phyloP scores from a whole-genome alignment of 768 basidiomycete species.

The Nidula microcarpa region DNA sequence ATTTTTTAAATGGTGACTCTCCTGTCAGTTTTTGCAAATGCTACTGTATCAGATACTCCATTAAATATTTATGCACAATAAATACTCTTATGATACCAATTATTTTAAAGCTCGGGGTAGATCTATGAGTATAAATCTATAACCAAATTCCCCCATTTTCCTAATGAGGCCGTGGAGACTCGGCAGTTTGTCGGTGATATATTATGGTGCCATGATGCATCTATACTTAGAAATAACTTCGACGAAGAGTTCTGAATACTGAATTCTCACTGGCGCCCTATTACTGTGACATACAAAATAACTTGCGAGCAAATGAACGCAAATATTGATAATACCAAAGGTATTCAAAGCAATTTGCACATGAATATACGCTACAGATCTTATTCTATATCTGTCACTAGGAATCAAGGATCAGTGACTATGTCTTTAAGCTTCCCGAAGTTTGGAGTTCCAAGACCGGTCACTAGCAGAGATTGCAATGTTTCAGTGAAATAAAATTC shows the following conservation, averaged over 20 bases:
- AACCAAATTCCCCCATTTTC: conserved; percentile 8
- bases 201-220: too few relatives aligned
- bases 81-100: too few relatives aligned
- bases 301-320: neutral
- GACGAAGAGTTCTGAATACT: neutral
- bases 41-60: too few relatives aligned
- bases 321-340: neutral
- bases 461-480: conserved; percentile 27
- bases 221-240: too few relatives aligned
- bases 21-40: too few relatives aligned
- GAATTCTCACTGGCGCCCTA: too few relatives aligned
- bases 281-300: too few relatives aligned
- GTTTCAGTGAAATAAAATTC: neutral
- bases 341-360: neutral
- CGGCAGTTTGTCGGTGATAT: too few relatives aligned
- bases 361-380: neutral
- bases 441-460: conserved; percentile 53
- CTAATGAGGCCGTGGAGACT: conserved; percentile 28
- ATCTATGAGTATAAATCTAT: neutral
- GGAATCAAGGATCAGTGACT: conserved; percentile 10
- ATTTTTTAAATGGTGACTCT: too few relatives aligned
- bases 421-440: conserved; percentile 43
- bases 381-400: neutral
- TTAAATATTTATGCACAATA: too few relatives aligned
- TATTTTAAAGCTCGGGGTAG: too few relatives aligned